Evolutionary conservation across 129 eudicot genomes (phyloP).

Genomic region (Escallonia rubra): DNA sequence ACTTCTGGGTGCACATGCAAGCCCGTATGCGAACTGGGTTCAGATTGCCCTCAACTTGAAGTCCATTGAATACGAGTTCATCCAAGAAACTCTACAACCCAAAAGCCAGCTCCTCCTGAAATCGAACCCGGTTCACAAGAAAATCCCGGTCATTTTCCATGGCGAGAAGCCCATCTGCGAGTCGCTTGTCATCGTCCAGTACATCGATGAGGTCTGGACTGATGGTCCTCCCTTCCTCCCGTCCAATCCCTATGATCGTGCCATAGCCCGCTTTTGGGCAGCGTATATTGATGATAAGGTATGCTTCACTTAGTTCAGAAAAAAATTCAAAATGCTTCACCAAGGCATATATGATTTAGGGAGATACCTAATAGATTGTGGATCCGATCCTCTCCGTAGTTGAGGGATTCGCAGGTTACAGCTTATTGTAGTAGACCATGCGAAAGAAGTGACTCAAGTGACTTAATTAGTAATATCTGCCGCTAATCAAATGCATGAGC

Average conservation of each 20-base stretch:
- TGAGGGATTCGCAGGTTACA: too few species aligned
- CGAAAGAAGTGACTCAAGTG: neutral
- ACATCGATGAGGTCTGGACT: constrained; percentile 19
- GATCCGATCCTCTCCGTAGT: too few species aligned
- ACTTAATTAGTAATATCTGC: neutral
- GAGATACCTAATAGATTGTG: too few species aligned
- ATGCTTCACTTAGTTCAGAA: neutral
- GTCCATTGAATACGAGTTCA: constrained; percentile 25
- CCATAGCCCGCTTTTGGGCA: constrained; percentile 32
- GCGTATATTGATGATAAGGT: constrained; percentile 32
- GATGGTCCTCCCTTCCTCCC: constrained; percentile 31
- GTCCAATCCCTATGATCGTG: constrained; percentile 25
- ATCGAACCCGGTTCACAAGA: constrained; percentile 37
- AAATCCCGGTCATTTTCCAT: constrained; percentile 34
- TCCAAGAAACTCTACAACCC: neutral
- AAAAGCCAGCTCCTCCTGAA: constrained; percentile 28
- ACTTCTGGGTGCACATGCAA: constrained; percentile 24
- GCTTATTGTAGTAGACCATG: too few species aligned
- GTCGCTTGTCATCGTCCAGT: constrained; percentile 28
- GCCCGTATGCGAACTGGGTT: constrained; percentile 26
- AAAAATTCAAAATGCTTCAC: too few species aligned
- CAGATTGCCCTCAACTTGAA: constrained; percentile 20
- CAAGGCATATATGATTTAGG: too few species aligned
- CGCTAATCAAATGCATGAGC: neutral
- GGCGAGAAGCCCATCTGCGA: constrained; percentile 16